Evolutionary conservation across 2,329 filamentous ascomycete genomes (phyloP), one percentile per base, ranked within the genome.

Genomic region (Leptodontidium sp.): DNA sequence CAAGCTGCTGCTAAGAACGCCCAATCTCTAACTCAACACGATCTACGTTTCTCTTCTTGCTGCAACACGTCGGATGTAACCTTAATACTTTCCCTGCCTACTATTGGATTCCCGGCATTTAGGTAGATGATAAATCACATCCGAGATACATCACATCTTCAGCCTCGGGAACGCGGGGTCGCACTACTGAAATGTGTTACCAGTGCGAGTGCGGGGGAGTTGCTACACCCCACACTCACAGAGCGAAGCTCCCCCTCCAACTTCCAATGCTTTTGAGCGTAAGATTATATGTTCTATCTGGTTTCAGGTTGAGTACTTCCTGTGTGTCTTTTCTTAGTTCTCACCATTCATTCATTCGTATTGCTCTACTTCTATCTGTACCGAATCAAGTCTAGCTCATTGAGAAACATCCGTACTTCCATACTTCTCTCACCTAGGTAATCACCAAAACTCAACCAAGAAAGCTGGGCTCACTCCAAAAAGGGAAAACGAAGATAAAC

Each of bases 141-240:
- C 15, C 43, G 35, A 35, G 21, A 21, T 35, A 9, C 4, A 35
- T 4, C 5, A 59, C 17, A n/a, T 26, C 47, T 26, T 43, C 55
- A 59, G 55, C 55, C 55, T 59, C 55, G 55, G 55, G 35, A 59
- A 59, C 35, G 55, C 55, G 55, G 55, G 55, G 55, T 40, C 43
- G 35, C 35, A 59, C 55, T 59, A 59, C n/a, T 21, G 1, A 8
- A n/a, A 9, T 21, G 47, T n/a, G 47, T 17, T 21, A 21, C n/a
- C 15, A n/a, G 55, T 21, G 35, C 21, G 32, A 58, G 47, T 35
- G 53, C 29, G 53, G 29, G 52, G 52, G 52, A 7, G 55, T 14
- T 59, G 12, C 6, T 7, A 21, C 6, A 14, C n/a, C n/a, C 35
- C 35, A 43, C 55, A 21, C 21, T 21, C 15, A 49, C 5, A 45